phyloP scores from a whole-genome alignment of 108 stramenopile genomes.

The Heterococcus sp. region DNA sequence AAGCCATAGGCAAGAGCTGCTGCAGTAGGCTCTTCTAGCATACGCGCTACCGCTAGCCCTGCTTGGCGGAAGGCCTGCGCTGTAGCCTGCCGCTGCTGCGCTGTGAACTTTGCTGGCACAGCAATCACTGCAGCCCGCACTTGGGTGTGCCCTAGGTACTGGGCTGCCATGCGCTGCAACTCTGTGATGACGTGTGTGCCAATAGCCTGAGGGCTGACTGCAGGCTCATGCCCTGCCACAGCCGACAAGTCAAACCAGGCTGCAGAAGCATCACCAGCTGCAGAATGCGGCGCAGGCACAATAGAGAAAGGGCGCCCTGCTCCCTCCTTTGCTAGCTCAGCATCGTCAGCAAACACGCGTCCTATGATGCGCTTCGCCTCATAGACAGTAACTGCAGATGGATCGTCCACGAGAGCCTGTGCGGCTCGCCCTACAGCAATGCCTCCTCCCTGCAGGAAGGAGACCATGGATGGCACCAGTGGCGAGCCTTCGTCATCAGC shows the following conservation, averaged over 20 bases:
- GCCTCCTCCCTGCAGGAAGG: constrained; percentile 27
- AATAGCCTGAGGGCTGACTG: constrained; percentile 50
- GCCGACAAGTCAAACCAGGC: constrained; percentile 40
- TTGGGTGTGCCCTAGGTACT: constrained; percentile 79
- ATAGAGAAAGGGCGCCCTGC: constrained; percentile 40
- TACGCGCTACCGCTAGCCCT: constrained; percentile 28
- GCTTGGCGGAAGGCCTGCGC: constrained; percentile 32
- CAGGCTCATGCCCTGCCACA: constrained; percentile 3
- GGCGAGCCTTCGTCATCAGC: constrained; percentile 16
- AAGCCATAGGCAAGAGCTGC: constrained; percentile 94
- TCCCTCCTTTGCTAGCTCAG: constrained; percentile 30
- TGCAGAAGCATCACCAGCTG: constrained; percentile 32
- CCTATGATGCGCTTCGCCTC: constrained; percentile 62
- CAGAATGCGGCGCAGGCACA: constrained; percentile 1
- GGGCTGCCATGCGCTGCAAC: constrained; percentile 65
- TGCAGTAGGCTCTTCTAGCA: constrained; percentile 76
- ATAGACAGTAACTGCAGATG: constrained; percentile 46
- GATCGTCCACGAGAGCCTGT: constrained; percentile 6
- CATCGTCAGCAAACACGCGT: constrained; percentile 45
- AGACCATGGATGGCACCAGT: constrained; percentile 52
- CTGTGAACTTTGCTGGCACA: constrained; percentile 90
- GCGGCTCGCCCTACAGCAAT: constrained; percentile 51
- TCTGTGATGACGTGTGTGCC: constrained; percentile 51
- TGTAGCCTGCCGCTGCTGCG: constrained; percentile 69
- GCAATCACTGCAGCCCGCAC: constrained; percentile 85